Base-by-base conservation (phyloP, 2,329 filamentous ascomycete species). In the Penicillium sp. region DNA sequence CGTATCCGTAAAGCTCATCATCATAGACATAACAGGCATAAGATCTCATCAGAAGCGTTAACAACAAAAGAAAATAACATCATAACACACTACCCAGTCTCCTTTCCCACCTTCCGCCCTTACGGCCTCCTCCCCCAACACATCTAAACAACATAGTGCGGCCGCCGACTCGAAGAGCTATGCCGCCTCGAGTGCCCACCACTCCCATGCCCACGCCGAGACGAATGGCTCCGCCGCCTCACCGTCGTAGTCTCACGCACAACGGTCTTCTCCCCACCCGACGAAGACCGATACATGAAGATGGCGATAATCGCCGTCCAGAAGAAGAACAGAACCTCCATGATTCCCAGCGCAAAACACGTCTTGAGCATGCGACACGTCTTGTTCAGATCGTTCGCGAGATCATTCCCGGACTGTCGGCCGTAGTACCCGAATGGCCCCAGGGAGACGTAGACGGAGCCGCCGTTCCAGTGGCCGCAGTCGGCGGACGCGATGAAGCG, bases 361-460 rank as follows among this genome's bases (percentile, higher is more conserved):
- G 93, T 90, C 85, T 97, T 98, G 73, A 97, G 86, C 92, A 97
- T 95, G 54, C 90, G 86, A 79, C 94, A 98, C 5, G 88, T 87
- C 83, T 94, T 94, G 77, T 91, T 84, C 44, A 88, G 77, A 57
- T 84, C 77, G 46, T 88, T 73, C 47, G 83, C 76, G 62, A 87
- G 79, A 8, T 71, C 71, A 60, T 78, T 83, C 56, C 78, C 79
- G 52, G 82, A 82, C 38, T 77, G 68, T 7, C 69, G 65, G 15
- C 82, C 82, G 48, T 86, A 86, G 66, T 78, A 82, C 31, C 86
- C 85, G 64, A 91, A 86, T 13, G 85, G 81, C 13, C 90, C 90
- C 48, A 93, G 82, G 53, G 83, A 82, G 57, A 86, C 74, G 69
- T 84, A 84, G 76, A 87, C 88, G 23, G 78, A 71, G 52, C 81